Base-by-base conservation (phyloP, 176 grass and related monocot species). In the Triticum timopheevii region DNA sequence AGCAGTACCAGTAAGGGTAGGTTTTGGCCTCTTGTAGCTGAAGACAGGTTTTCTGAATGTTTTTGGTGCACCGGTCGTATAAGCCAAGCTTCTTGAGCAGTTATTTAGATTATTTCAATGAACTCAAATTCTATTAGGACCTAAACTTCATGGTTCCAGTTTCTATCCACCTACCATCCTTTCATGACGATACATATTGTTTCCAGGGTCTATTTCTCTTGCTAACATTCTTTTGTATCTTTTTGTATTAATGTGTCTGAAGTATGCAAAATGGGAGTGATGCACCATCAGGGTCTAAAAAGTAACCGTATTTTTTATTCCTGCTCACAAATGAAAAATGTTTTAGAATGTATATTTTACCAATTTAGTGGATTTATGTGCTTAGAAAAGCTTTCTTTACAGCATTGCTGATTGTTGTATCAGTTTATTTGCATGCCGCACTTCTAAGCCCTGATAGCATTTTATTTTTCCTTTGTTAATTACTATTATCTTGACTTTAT, bases 1-100 rank as follows among this genome's bases (percentile, higher is more conserved):
- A 79, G 36, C 28, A 85, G 24, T 59, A 36, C 45, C 1, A 34
- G 4, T 27, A 68, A 81, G 89, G 93, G 93, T 95, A 88, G 4
- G 12, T 56, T 84, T 64, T 87, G 10, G 42, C n/a, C 76, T 65
- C 76, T 65, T 76, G 54, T 75, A 61, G n/a, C 16, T 56, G 30
- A 73, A 73, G n/a, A 13, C 61, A 81, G 7, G 3, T 79, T 34
- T 73, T 36, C 22, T 44, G 40, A 39, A 85, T 68, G 77, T 73
- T 83, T 83, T 30, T 36, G 63, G 25, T 67, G 7, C n/a, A 52
- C 33, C 73, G 7, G 73, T 72, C 66, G 6, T 72, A 76, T 47
- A 20, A 52, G 28, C 10, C 34, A 17, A 67, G 44, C 59, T 73
- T 86, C 34, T 25, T 88, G 66, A 69, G 10, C 66, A 66, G 4